Base-by-base conservation (phyloP, 2,329 filamentous ascomycete species). In the Pseudopithomyces maydicus region DNA sequence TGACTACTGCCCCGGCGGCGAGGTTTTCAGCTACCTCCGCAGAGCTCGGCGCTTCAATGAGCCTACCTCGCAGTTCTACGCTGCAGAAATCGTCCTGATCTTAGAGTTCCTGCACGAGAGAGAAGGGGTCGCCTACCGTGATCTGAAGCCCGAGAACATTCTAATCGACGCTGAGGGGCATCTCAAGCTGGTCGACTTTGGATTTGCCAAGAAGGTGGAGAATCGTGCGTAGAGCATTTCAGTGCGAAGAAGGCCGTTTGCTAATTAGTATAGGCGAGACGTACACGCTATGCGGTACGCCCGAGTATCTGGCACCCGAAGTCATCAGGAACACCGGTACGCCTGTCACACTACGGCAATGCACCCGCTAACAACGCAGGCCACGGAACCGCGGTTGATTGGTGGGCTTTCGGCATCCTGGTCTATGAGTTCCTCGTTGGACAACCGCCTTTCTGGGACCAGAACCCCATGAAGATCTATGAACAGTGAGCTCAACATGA, bases 381-480 rank as follows among this genome's bases (percentile, higher is more conserved):
- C 20, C 86, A 89, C 66, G 85, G 86, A 52, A 82, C 84, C 45
- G 90, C 90, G 14, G 90, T 94, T 35, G 90, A 94, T 79, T 94
- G 90, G 90, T 94, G 91, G 91, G 90, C 91, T 0, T 81, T 95
- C 64, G 91, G 91, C 23, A 92, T 94, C 64, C 77, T 95, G 55
- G 88, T 94, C 57, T 94, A 92, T 74, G 91, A 95, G 72, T 94
- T 94, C 71, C 79, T 94, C 47, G 92, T 91, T 10, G 91, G 91
- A 26, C 92, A 93, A 70, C 91, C 91, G 14, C 91, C 91, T 0
- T 95, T 94, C 72, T 95, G 90, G 90, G 88, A 93, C 70, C 88
- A 91, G 63, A 94, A 92, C 63, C 90, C 90, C 1, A 90, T 94
- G 63, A 91, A 93, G 73, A 94, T 94, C 56, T 94, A 94, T 77